Percentiles rank a stretch among this genome's conserved stretches.
Evolutionary conservation across 805 yeast species (phyloP).

Genomic region (Phaffomyces opuntiae): DNA sequence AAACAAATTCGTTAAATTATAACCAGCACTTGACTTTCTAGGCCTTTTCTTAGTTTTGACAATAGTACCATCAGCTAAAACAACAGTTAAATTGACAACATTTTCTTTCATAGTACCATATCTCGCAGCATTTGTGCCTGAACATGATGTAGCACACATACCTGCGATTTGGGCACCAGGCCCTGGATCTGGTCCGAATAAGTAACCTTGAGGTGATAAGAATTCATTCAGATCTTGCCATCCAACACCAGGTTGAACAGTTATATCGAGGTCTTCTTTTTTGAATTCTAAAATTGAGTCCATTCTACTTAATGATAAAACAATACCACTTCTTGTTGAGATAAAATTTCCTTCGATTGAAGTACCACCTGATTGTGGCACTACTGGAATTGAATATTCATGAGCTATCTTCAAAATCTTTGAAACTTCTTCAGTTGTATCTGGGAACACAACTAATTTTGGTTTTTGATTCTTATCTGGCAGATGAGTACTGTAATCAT

Average conservation of each 20-base stretch:
- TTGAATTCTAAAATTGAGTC: constrained; percentile 48
- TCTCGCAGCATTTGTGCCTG: constrained; percentile 71
- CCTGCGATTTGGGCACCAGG: constrained; percentile 80
- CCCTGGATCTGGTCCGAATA: constrained; percentile 74
- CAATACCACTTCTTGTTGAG: constrained; percentile 53
- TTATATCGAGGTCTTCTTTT: constrained; percentile 59
- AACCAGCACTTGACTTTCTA: constrained; percentile 71
- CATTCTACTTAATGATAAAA: constrained; percentile 55
- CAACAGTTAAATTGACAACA: constrained; percentile 60
- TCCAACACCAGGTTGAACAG: constrained; percentile 71
- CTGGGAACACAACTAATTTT: constrained; percentile 41
- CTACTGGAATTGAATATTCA: constrained; percentile 47
- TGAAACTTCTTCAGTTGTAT: constrained; percentile 50
- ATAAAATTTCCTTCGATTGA: constrained; percentile 63
- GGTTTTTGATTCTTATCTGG: constrained; percentile 36
- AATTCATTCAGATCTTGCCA: constrained; percentile 64
- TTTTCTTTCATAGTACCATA: constrained; percentile 79
- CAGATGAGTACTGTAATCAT: constrained; percentile 42
- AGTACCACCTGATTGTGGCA: constrained; percentile 60
- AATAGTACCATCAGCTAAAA: constrained; percentile 72
- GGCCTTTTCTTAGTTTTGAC: constrained; percentile 69
- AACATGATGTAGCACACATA: constrained; percentile 68
- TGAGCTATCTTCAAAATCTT: constrained; percentile 48
- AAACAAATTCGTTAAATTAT: constrained; percentile 66
- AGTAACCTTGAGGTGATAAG: constrained; percentile 37